Percentiles rank a stretch among this genome's conserved stretches.
These are phyloP conservation scores for Cyberlindnera xylosilytica DNA, from an alignment of 805 yeast species.

Conservation along the genomic window DNA sequence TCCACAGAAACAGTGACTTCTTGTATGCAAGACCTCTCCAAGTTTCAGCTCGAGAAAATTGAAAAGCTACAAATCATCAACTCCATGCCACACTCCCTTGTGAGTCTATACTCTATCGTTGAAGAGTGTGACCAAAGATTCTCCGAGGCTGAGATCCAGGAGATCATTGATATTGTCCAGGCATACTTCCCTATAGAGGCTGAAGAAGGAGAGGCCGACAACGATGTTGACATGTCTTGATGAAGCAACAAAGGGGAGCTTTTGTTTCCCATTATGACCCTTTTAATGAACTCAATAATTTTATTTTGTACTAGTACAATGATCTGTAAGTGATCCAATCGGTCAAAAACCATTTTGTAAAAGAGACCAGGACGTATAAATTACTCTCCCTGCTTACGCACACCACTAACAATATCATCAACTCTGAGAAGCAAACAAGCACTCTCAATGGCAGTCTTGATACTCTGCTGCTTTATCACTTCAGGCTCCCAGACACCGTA, in stretches of 20 bases:
- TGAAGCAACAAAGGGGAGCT: too few species aligned
- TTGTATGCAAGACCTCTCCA: constrained; percentile 28
- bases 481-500: constrained; percentile 99
- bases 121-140: constrained; percentile 93
- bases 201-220: constrained; percentile 13
- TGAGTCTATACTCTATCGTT: constrained; percentile 70
- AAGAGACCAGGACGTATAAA: too few species aligned
- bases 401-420: constrained; percentile 97
- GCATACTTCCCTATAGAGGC: constrained; percentile 47
- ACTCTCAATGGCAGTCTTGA: constrained; percentile 97
- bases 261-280: not conserved
- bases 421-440: constrained; percentile 93
- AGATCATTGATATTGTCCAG: constrained; percentile 54
- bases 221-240: constrained; percentile 11
- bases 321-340: too few species aligned
- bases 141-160: constrained; percentile 59
- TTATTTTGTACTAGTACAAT: too few species aligned
- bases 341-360: too few species aligned
- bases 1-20: constrained; percentile 28
- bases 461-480: constrained; percentile 93
- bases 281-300: too few species aligned
- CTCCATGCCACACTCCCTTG: constrained; percentile 75
- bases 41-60: constrained; percentile 65
- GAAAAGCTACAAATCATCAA: constrained; percentile 85
- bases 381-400: constrained; percentile 49